phyloP scores from a whole-genome alignment of 192 early-diverging fungal genomes.

The Entophlyctis luteolus region DNA sequence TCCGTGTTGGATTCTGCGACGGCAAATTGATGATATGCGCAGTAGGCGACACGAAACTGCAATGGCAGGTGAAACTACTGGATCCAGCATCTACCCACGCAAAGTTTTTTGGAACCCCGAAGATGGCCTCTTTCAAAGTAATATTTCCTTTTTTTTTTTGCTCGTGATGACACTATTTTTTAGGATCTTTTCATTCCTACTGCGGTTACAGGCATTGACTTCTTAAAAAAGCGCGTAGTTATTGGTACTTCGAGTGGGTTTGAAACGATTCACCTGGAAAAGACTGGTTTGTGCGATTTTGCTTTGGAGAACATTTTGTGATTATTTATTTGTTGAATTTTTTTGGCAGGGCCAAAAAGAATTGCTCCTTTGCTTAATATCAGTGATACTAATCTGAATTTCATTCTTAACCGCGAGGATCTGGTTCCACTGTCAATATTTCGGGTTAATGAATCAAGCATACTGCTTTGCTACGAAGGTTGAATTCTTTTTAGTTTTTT shows the following conservation, averaged over 20 bases:
- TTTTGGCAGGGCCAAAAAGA: neutral
- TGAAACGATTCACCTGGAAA: slow-evolving; percentile 83
- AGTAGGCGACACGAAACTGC: slow-evolving; percentile 68
- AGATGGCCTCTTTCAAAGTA: slow-evolving; percentile 44
- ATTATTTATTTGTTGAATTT: neutral
- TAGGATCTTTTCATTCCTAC: slow-evolving; percentile 92
- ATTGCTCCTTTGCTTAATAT: slow-evolving; percentile 72
- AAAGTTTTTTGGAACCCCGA: too few species aligned
- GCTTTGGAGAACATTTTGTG: neutral
- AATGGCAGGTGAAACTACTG: slow-evolving; percentile 71
- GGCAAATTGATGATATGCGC: slow-evolving; percentile 63
- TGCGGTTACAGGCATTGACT: slow-evolving; percentile 82
- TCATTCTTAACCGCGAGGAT: slow-evolving; percentile 74
- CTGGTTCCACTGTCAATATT: slow-evolving; percentile 79
- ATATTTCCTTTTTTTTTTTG: slow-evolving; percentile 50
- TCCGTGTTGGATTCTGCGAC: slow-evolving; percentile 62
- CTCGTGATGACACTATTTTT: slow-evolving; percentile 44
- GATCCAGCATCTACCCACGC: slow-evolving; percentile 50
- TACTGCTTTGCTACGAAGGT: slow-evolving; percentile 91
- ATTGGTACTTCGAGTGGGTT: slow-evolving; percentile 90
- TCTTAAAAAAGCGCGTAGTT: slow-evolving; percentile 77
- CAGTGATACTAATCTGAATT: slow-evolving; percentile 70
- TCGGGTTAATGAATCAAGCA: slow-evolving; percentile 68
- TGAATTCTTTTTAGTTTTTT: neutral
- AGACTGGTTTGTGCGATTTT: slow-evolving; percentile 35